Percentiles rank a stretch among this genome's conserved stretches.
Conservation (phyloP, 73 alveolate species). For the Symbiodinium pilosum region DNA sequence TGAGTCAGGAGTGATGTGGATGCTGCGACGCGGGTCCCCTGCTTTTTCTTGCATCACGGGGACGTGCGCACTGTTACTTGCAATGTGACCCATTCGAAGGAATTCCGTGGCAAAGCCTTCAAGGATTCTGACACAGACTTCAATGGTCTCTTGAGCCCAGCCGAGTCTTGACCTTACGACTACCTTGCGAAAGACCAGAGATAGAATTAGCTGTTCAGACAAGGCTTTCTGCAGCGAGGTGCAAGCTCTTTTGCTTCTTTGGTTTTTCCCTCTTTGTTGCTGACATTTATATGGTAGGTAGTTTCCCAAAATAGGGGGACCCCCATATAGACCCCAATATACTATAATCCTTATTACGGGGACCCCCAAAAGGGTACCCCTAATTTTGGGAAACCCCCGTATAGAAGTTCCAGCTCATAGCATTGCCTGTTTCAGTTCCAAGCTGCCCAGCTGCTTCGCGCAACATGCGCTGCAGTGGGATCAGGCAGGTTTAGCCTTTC, state of each 20-base stretch:
- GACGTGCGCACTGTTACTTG: no score
- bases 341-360: no score
- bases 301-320: no score
- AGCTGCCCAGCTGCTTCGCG: constrained; percentile 83
- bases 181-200: no score
- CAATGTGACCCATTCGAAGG: not conserved
- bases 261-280: not conserved
- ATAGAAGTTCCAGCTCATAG: no score
- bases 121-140: constrained; percentile 37
- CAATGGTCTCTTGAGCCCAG: constrained; percentile 64
- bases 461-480: constrained; percentile 48
- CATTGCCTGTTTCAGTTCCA: constrained; percentile 34
- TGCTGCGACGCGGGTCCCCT: not conserved
- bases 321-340: no score
- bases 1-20: constrained; percentile 5
- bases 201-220: no score
- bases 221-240: constrained; percentile 2
- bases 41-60: not conserved
- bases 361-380: no score
- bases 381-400: no score
- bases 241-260: not conserved
- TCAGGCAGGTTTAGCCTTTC: no score
- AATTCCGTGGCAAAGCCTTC: not conserved
- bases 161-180: not conserved
- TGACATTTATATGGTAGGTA: not conserved